Evolutionary conservation across 768 basidiomycete species (phyloP).

Genomic region (Boletus huronensis): DNA sequence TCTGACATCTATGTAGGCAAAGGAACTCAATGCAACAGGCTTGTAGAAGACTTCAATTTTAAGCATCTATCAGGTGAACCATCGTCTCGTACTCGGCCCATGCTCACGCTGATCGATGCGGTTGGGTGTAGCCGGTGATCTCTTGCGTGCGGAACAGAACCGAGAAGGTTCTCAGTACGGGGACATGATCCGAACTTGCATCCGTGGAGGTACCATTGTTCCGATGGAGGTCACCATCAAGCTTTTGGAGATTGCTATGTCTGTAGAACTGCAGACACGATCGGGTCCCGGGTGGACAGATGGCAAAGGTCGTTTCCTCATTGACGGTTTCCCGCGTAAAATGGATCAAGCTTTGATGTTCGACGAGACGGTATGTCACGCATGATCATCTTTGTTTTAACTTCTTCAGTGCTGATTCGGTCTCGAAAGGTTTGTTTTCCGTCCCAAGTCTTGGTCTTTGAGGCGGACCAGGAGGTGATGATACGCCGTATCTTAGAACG

Average conservation of each 20-base stretch:
- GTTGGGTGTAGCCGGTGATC: slow-evolving; percentile 76
- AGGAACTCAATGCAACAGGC: slow-evolving; percentile 87
- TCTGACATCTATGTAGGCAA: slow-evolving; percentile 57
- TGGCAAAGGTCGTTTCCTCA: slow-evolving; percentile 81
- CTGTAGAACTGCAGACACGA: slow-evolving; percentile 46
- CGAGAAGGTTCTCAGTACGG: slow-evolving; percentile 83
- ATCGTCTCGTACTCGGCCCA: background rate
- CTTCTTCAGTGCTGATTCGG: background rate
- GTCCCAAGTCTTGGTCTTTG: slow-evolving; percentile 78
- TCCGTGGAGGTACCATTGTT: slow-evolving; percentile 89
- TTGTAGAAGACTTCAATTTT: slow-evolving; percentile 84
- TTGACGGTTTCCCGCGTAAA: slow-evolving; percentile 97
- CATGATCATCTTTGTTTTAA: background rate
- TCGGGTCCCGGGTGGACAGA: slow-evolving; percentile 58
- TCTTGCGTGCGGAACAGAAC: slow-evolving; percentile 90
- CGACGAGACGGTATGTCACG: slow-evolving; percentile 65
- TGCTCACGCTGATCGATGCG: slow-evolving; percentile 9
- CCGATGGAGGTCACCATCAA: slow-evolving; percentile 97
- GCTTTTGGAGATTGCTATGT: slow-evolving; percentile 92
- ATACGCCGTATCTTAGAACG: slow-evolving; percentile 80
- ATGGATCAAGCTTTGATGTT: slow-evolving; percentile 97
- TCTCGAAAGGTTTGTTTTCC: slow-evolving; percentile 70
- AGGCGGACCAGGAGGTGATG: slow-evolving; percentile 87
- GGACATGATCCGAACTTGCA: slow-evolving; percentile 79
- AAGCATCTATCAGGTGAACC: slow-evolving; percentile 86